Evolutionary conservation across 2,329 filamentous ascomycete species (phyloP).

Genomic region (Capronia coronata): DNA sequence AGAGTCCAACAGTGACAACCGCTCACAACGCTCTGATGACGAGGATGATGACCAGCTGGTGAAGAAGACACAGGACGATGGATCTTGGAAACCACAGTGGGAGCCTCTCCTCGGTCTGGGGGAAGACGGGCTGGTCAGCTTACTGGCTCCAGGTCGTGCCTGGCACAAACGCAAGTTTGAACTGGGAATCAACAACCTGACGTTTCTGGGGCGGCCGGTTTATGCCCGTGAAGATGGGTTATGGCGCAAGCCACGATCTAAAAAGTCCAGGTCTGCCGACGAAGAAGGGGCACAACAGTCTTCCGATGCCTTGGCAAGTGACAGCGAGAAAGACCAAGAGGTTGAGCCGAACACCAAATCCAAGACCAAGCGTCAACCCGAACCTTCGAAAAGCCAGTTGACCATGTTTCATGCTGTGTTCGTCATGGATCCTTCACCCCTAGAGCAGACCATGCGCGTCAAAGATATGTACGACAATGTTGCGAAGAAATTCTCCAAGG

Average conservation of each 20-base stretch:
- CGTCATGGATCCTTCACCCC: slow-evolving; percentile 70
- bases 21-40: slow-evolving; percentile 17
- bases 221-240: slow-evolving; percentile 71
- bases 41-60: slow-evolving; percentile 15
- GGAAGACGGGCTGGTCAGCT: slow-evolving; percentile 70
- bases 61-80: slow-evolving; percentile 16
- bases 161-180: slow-evolving; percentile 81
- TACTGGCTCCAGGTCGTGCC: slow-evolving; percentile 63
- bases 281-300: slow-evolving; percentile 30
- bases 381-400: slow-evolving; percentile 55
- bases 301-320: slow-evolving; percentile 22
- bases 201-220: slow-evolving; percentile 75
- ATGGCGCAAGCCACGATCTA: slow-evolving; percentile 54
- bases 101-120: slow-evolving; percentile 66
- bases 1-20: slow-evolving; percentile 4
- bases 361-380: neutral
- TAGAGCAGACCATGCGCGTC: slow-evolving; percentile 66
- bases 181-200: slow-evolving; percentile 69
- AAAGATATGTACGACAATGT: slow-evolving; percentile 83
- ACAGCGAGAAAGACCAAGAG: slow-evolving; percentile 18
- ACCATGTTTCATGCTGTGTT: slow-evolving; percentile 98
- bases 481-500: slow-evolving; percentile 85
- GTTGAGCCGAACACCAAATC: neutral
- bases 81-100: slow-evolving; percentile 33
- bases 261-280: slow-evolving; percentile 31